Conservation (phyloP, 2,329 filamentous ascomycete genomes). For the Aureobasidium melanogenum region DNA sequence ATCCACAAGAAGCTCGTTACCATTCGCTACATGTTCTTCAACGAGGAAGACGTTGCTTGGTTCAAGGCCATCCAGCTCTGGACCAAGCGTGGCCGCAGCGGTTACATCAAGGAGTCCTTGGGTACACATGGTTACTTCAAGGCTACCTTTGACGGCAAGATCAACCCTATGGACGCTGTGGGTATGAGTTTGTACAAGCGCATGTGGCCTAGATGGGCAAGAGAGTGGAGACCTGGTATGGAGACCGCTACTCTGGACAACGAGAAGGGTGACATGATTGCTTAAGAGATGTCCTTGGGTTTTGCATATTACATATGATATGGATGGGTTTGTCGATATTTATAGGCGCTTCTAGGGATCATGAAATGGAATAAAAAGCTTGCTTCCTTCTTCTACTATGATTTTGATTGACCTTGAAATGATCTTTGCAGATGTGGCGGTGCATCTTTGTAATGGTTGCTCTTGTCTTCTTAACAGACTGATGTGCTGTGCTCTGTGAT, state of each 20-base stretch:
- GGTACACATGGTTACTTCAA: conserved; percentile 99
- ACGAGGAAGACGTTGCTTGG: conserved; percentile 88
- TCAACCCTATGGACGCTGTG: conserved; percentile 91
- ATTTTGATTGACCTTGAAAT: neutral
- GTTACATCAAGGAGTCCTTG: conserved; percentile 86
- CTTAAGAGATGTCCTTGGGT: neutral
- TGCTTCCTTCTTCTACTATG: neutral
- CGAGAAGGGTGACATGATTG: conserved; percentile 9
- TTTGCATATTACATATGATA: neutral
- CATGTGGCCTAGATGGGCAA: conserved; percentile 58
- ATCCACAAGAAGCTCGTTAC: conserved; percentile 98
- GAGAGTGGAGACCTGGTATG: conserved; percentile 28
- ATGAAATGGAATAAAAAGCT: neutral
- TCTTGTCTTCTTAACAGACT: neutral
- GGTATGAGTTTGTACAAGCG: conserved; percentile 62
- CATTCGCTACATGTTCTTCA: conserved; percentile 99
- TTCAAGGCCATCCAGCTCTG: conserved; percentile 94
- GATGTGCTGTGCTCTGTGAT: neutral
- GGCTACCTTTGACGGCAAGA: conserved; percentile 90
- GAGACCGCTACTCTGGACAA: conserved; percentile 6
- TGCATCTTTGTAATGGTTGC: neutral
- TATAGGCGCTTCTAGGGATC: neutral
- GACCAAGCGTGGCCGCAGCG: conserved; percentile 80
- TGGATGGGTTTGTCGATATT: neutral
- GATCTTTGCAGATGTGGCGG: neutral